Conservation (phyloP, 208 protist species). For the Naegleria lovaniensis region DNA sequence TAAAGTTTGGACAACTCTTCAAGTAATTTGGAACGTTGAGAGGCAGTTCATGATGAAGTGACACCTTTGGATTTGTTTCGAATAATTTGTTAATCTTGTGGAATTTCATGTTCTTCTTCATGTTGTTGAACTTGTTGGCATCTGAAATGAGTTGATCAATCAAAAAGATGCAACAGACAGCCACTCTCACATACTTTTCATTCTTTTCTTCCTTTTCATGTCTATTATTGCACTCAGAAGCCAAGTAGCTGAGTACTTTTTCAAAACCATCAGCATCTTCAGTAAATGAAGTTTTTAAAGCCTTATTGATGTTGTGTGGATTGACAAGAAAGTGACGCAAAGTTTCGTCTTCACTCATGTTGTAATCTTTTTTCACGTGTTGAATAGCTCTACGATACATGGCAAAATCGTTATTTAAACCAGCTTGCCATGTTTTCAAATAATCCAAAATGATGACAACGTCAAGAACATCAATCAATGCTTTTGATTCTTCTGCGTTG, state of each 20-base stretch:
- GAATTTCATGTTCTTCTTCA: slow-evolving; percentile 22
- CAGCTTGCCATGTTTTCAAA: slow-evolving; percentile 27
- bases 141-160: not conserved
- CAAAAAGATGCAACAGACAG: not conserved
- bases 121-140: not conserved
- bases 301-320: slow-evolving; percentile 20
- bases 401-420: slow-evolving; percentile 26
- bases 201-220: not conserved
- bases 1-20: slow-evolving; percentile 17
- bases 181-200: not conserved
- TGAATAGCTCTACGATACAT: slow-evolving; percentile 29
- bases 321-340: slow-evolving; percentile 3
- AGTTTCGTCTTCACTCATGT: slow-evolving; percentile 26
- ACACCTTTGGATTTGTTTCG: not conserved
- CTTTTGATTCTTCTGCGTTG: not conserved
- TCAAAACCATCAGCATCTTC: not conserved
- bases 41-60: not conserved
- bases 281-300: not conserved
- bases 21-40: slow-evolving; percentile 5
- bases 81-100: not conserved
- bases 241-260: not conserved
- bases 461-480: not conserved
- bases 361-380: slow-evolving; percentile 29
- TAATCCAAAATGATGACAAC: slow-evolving; percentile 12
- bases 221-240: not conserved